Evolutionary conservation across 192 early-diverging fungal species (phyloP).

Genomic region (Coemansia sp.): DNA sequence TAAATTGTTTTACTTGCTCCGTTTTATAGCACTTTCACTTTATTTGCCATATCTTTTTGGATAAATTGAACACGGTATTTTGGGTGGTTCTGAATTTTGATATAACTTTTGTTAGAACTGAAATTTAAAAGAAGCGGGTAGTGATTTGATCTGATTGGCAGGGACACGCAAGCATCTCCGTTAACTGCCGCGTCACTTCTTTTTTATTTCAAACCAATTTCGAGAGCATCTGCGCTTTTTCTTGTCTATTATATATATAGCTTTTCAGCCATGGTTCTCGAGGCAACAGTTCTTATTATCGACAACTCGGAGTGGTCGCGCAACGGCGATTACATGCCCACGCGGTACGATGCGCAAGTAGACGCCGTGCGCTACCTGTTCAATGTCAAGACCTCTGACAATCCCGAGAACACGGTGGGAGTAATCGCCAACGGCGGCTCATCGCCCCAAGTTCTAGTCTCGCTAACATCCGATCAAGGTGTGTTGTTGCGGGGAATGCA

Average conservation of each 20-base stretch:
- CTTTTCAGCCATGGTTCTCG: conserved; percentile 72
- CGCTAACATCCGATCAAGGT: conserved; percentile 84
- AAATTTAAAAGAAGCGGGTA: not conserved
- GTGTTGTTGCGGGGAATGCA: conserved; percentile 88
- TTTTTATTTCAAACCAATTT: conserved; percentile 6
- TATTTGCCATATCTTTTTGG: conserved; percentile 1
- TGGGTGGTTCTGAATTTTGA: not conserved
- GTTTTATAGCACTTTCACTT: not conserved
- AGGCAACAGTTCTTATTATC: conserved; percentile 86
- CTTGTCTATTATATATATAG: conserved; percentile 1
- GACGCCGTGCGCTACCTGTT: conserved; percentile 93
- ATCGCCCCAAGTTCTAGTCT: conserved; percentile 91
- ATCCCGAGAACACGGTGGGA: conserved; percentile 96
- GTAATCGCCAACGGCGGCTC: conserved; percentile 94
- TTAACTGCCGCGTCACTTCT: not conserved
- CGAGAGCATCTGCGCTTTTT: conserved; percentile 1
- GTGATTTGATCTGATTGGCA: conserved; percentile 8
- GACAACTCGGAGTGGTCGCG: conserved; percentile 99
- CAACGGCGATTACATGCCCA: conserved; percentile 96
- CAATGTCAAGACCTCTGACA: conserved; percentile 82
- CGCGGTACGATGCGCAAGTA: conserved; percentile 87
- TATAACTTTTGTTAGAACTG: too few relatives aligned
- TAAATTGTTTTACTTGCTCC: conserved; percentile 50
- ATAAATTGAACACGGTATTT: not conserved
- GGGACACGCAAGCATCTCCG: conserved; percentile 2